Conservation (phyloP, 768 basidiomycete genomes). For the Ramaria sp. region DNA sequence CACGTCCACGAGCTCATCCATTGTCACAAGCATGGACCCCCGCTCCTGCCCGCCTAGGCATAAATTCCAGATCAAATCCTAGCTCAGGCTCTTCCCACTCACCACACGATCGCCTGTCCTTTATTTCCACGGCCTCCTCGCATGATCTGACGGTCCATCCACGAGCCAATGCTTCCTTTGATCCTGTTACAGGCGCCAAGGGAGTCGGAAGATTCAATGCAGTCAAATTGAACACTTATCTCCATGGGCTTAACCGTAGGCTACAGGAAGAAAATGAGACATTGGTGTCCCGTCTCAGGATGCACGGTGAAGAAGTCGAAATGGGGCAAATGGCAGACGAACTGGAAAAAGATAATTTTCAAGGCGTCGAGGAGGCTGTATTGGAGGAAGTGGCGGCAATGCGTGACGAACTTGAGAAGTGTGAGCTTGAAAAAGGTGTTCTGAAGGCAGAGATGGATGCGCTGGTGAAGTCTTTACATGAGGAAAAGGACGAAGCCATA, state of each 20-base stretch:
- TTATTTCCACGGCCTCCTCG: slow-evolving; percentile 76
- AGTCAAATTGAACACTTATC: slow-evolving; percentile 72
- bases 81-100: slow-evolving; percentile 19
- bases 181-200: slow-evolving; percentile 56
- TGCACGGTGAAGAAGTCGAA: slow-evolving; percentile 36
- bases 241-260: slow-evolving; percentile 75
- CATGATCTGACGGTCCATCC: slow-evolving; percentile 75
- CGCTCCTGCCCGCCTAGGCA: slow-evolving; percentile 19
- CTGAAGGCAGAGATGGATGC: slow-evolving; percentile 26
- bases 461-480: slow-evolving; percentile 7
- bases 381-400: slow-evolving; percentile 60
- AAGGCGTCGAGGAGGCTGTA: slow-evolving; percentile 47
- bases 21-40: slow-evolving; percentile 39
- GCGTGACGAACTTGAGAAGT: slow-evolving; percentile 33
- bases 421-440: slow-evolving; percentile 31
- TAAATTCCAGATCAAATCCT: slow-evolving; percentile 17
- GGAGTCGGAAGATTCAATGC: slow-evolving; percentile 77
- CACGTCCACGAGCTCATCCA: slow-evolving; percentile 55
- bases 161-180: slow-evolving; percentile 74
- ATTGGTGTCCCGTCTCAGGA: slow-evolving; percentile 42
- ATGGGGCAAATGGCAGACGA: slow-evolving; percentile 24
- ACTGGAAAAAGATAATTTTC: slow-evolving; percentile 44
- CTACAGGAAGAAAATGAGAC: slow-evolving; percentile 78
- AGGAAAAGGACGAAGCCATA: slow-evolving; percentile 20
- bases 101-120: slow-evolving; percentile 47